Conservation (phyloP, 139 green algal genomes). For the Limnomonas spitsbergensis region DNA sequence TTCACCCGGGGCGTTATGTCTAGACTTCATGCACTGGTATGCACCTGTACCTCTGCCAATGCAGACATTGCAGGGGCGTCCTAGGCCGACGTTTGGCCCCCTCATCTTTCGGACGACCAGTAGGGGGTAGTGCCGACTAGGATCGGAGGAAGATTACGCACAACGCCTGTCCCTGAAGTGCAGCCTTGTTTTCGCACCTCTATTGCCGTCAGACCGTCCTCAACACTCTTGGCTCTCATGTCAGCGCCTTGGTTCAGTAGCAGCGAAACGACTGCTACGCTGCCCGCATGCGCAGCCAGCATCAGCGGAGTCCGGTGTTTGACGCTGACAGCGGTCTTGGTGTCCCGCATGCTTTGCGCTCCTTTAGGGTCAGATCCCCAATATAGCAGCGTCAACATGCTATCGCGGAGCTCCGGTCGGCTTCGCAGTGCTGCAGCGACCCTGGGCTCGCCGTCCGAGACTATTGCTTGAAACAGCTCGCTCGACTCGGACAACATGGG, state of each 20-base stretch:
- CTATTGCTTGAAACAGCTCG: background rate
- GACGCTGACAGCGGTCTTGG: background rate
- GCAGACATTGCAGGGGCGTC: too few species aligned
- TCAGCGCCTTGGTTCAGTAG: constrained; percentile 5
- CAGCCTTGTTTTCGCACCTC: too few species aligned
- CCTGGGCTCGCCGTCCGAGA: background rate
- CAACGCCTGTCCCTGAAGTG: too few species aligned
- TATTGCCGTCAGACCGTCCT: background rate
- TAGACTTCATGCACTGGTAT: too few species aligned
- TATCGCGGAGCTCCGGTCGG: background rate
- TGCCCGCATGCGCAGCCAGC: background rate
- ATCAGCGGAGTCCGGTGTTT: background rate
- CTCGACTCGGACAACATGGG: background rate
- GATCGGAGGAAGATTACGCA: too few species aligned
- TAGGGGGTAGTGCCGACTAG: too few species aligned
- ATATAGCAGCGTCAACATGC: background rate
- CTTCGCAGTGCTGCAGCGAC: background rate
- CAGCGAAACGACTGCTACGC: background rate
- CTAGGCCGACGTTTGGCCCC: too few species aligned
- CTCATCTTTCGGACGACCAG: too few species aligned
- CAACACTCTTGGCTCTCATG: background rate
- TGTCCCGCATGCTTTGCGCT: background rate
- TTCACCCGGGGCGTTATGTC: too few species aligned
- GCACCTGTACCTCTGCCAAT: too few species aligned
- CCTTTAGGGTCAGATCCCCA: constrained; percentile 1